Percentiles rank a stretch among this genome's conserved stretches.
phyloP scores from a whole-genome alignment of 805 yeast genomes.

The Candida rishiriensis region DNA sequence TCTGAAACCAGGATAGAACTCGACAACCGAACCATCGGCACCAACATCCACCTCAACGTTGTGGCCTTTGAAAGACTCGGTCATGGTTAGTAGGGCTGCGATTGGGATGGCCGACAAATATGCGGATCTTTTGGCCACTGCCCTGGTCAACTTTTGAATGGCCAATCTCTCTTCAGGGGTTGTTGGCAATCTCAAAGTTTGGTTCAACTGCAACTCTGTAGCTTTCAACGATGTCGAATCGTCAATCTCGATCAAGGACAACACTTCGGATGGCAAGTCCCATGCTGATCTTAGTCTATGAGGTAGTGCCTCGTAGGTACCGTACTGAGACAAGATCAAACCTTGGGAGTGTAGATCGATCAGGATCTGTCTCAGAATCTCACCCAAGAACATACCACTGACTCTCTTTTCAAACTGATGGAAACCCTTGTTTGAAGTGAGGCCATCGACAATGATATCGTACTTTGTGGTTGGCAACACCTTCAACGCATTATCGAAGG shows the following conservation, averaged over 20 bases:
- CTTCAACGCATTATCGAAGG: slow-evolving; percentile 80
- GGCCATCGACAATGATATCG: slow-evolving; percentile 66
- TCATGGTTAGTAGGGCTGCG: slow-evolving; percentile 70
- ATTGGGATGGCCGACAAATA: slow-evolving; percentile 83
- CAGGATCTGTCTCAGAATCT: slow-evolving; percentile 69
- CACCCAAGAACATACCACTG: slow-evolving; percentile 91
- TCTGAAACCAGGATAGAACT: slow-evolving; percentile 88
- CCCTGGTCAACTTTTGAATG: slow-evolving; percentile 68
- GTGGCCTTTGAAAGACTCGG: slow-evolving; percentile 63
- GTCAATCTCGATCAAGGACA: slow-evolving; percentile 83
- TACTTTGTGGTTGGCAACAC: slow-evolving; percentile 74
- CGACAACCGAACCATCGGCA: slow-evolving; percentile 92
- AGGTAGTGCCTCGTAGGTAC: slow-evolving; percentile 38
- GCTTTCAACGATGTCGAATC: slow-evolving; percentile 67
- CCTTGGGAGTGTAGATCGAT: slow-evolving; percentile 61
- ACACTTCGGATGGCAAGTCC: slow-evolving; percentile 75
- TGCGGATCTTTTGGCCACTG: slow-evolving; percentile 87
- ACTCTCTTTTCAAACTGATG: slow-evolving; percentile 93
- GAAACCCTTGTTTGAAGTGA: slow-evolving; percentile 76
- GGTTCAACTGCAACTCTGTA: slow-evolving; percentile 64
- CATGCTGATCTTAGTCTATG: slow-evolving; percentile 74
- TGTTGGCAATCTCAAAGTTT: slow-evolving; percentile 66
- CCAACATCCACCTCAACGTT: slow-evolving; percentile 81
- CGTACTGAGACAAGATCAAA: slow-evolving; percentile 54
- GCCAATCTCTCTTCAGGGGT: slow-evolving; percentile 65